Base-by-base conservation (phyloP, 805 yeast genomes). In the Metschnikowia arizonensis region DNA sequence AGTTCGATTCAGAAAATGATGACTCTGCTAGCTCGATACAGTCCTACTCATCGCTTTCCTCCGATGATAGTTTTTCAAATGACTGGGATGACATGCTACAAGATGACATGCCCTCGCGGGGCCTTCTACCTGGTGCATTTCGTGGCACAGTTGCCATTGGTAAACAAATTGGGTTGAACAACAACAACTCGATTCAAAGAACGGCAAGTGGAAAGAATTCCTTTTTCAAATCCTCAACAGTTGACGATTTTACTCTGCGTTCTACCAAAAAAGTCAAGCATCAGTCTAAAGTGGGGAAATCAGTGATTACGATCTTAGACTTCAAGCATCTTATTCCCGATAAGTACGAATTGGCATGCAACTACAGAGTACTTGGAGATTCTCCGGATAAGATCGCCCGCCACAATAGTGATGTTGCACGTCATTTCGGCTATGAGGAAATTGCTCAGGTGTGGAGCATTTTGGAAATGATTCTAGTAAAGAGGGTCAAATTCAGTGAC, bases 401-500 rank as follows among this genome's bases (percentile, higher is more conserved):
- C 8, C 79, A 84, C 59, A 90, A 91, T 59, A 80, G 88, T 1
- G 65, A 68, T 18, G 83, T 90, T 2, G 95, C 96, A 1, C 69
- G 68, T 21, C 74, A 75, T 41, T 72, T 77, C 63, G 88, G 86
- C 0, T 74, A 77, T 40, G 65, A 65, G 6, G 88, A 81, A 18
- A 70, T 88, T 1, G 81, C 85, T 6, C 82, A 84, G 50, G 81
- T 85, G 24, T 90, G 97, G 97, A 76, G 71, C 48, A 66, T 84
- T 10, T 55, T 85, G 14, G 76, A 74, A 25, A 64, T 74, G 56
- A 55, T 77, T 1, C 51, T 78, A 37, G 48, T 47, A 6, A 77
- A 75, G 44, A 77, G 74, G 43, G 40, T 46, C 5, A 36, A 39
- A 3, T 9, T 42, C 24, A 23, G 41, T 11, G 55, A 52, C 10